Conservation (phyloP, 2,329 filamentous ascomycete species). For the Cercospora nicotianae region DNA sequence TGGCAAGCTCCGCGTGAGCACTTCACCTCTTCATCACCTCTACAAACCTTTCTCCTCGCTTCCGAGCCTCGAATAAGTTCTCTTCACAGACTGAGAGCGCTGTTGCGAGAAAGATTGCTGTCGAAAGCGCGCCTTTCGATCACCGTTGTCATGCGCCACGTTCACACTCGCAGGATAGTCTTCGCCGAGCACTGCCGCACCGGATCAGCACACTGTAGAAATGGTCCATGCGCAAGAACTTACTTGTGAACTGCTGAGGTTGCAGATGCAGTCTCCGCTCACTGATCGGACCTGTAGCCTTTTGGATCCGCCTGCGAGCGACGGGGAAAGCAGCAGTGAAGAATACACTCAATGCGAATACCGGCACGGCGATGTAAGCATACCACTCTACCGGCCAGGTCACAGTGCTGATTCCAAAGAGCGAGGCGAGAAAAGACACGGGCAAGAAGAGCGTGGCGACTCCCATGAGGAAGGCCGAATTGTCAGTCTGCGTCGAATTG, state of each 20-base stretch:
- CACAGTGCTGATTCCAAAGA: conserved; percentile 41
- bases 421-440: conserved; percentile 38
- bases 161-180: conserved; percentile 38
- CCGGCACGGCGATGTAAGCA: conserved; percentile 37
- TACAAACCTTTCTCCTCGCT: conserved; percentile 13
- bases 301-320: conserved; percentile 32
- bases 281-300: conserved; percentile 32
- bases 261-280: conserved; percentile 29
- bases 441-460: conserved; percentile 41
- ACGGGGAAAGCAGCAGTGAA: conserved; percentile 36
- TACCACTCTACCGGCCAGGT: conserved; percentile 38
- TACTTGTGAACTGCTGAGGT: conserved; percentile 35
- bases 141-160: conserved; percentile 9
- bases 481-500: conserved; percentile 40
- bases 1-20: neutral
- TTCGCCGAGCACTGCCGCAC: conserved; percentile 33
- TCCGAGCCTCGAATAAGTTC: conserved; percentile 7
- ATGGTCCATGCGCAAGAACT: neutral
- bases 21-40: neutral
- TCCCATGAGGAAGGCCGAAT: conserved; percentile 38
- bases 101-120: neutral
- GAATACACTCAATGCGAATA: conserved; percentile 33
- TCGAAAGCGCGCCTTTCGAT: conserved; percentile 17
- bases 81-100: conserved; percentile 3
- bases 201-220: neutral